These are phyloP conservation scores for Phytophthora hibernalis DNA, from an alignment of 352 stramenopile genomes.

Conservation along the genomic window DNA sequence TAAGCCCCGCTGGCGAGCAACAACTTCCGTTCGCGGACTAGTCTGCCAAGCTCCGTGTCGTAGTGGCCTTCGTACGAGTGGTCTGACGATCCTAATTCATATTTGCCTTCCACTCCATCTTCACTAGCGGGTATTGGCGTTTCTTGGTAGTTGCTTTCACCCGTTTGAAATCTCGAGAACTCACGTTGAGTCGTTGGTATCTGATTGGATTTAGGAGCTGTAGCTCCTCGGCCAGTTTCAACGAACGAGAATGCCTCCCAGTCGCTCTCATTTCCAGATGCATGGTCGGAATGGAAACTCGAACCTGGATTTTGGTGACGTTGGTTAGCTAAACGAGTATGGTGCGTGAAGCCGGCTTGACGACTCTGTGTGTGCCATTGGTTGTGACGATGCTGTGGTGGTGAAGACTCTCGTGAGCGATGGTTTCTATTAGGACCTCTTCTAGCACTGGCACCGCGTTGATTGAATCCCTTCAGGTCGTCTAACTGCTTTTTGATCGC, in stretches of 20 bases:
- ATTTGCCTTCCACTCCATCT: not conserved
- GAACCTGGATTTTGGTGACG: not conserved
- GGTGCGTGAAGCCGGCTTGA: conserved; percentile 12
- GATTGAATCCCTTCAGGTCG: conserved; percentile 62
- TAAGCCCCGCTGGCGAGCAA: conserved; percentile 71
- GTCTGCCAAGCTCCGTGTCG: conserved; percentile 48
- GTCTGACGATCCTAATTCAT: not conserved
- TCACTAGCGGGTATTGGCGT: not conserved
- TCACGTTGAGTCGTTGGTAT: not conserved
- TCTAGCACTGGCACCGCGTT: conserved; percentile 15
- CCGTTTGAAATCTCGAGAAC: conserved; percentile 11
- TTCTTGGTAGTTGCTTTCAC: not conserved
- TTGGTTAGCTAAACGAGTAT: conserved; percentile 12
- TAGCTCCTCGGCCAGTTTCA: conserved; percentile 10
- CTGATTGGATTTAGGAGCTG: not conserved
- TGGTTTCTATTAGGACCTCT: conserved; percentile 8
- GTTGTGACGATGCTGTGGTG: conserved; percentile 14
- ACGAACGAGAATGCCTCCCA: conserved; percentile 16
- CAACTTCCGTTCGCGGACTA: conserved; percentile 61
- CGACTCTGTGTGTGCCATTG: conserved; percentile 23
- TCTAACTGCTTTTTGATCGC: conserved; percentile 88
- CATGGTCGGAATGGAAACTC: conserved; percentile 19
- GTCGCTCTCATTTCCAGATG: conserved; percentile 16
- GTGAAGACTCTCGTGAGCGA: conserved; percentile 10
- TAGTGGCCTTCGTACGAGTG: conserved; percentile 1